Base-by-base conservation (phyloP, 2,329 filamentous ascomycete species). In the Pseudophaeomoniella oleicola region DNA sequence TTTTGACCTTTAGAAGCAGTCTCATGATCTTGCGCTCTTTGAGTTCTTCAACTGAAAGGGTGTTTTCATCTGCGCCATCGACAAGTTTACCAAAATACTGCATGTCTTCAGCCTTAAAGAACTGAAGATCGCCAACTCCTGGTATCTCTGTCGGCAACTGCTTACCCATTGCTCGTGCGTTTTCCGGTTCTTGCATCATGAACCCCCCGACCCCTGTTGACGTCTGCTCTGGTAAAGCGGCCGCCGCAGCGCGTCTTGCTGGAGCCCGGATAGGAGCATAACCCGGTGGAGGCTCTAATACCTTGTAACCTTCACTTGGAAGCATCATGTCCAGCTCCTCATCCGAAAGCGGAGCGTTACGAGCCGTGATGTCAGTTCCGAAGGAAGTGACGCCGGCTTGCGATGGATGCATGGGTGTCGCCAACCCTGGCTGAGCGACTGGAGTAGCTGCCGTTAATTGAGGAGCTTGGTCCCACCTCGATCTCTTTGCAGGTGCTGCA, bases 21-120 rank as follows among this genome's bases (percentile, higher is more conserved):
- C 90, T 73, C 90, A 98, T 96, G 53, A 98, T 98, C 63, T 98
- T 98, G 43, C 90, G 75, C 61, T 98, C 88, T 60, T 98, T 96
- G 36, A 98, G 64, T 52, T 98, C 88, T 34, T 98, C 90, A 6
- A 98, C 86, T 14, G 79, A 87, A 61, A 98, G 74, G 15, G 77
- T 71, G 49, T 88, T 92, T 61, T 98, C 90, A 48, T 96, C 86
- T 16, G 81, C 81, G 27, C 84, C 86, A 53, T 98, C 90, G 15
- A 93, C 88, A 30, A 98, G 73, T 65, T 98, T 96, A 40, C 88
- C 87, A 52, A 98, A 98, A 62, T 98, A 98, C 29, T 84, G 79
- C 86, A 96, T 94, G 58, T 98, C 90, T 57, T 98, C 90, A 2
- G 86, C 76, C 63, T 98, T 98, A 71, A 98, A 94, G 57, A 96